These are phyloP conservation scores for Pterulicium gracile DNA, from an alignment of 1,284 basidiomycete species.

Conservation along the genomic window DNA sequence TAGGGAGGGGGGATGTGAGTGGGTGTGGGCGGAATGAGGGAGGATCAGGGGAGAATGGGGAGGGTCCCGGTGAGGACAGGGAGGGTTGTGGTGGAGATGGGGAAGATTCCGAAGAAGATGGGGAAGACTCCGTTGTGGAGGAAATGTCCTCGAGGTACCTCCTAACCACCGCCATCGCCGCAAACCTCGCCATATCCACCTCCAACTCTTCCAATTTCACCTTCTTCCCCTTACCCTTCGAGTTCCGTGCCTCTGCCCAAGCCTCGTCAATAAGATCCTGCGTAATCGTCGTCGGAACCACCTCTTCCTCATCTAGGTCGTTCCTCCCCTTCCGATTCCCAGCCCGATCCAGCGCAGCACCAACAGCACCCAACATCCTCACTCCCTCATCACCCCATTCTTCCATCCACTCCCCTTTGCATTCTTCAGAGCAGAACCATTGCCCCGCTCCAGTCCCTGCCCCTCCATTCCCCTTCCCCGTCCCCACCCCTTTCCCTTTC, in stretches of 20 bases:
- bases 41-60: conserved; percentile 5
- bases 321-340: conserved; percentile 22
- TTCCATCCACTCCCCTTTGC: conserved; percentile 31
- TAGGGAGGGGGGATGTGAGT: conserved; percentile 2
- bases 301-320: neutral
- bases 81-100: no score
- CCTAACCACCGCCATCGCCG: conserved; percentile 33
- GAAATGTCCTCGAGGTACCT: conserved; percentile 27
- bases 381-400: conserved; percentile 22
- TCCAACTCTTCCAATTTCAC: conserved; percentile 34
- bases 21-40: conserved; percentile 9
- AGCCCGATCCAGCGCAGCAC: conserved; percentile 23
- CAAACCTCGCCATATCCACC: conserved; percentile 39
- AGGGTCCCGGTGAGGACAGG: no score
- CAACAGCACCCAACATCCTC: conserved; percentile 19
- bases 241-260: conserved; percentile 21
- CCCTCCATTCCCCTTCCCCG: no score
- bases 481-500: no score
- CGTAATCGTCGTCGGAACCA: conserved; percentile 11
- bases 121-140: no score
- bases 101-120: no score
- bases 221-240: conserved; percentile 9
- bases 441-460: conserved; percentile 25
- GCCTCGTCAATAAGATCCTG: conserved; percentile 21
- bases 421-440: conserved; percentile 44